Percentiles rank a stretch among this genome's conserved stretches.
Evolutionary conservation across 495 filamentous ascomycete species (phyloP).

Genomic region (Hyaloscypha hepaticicola): DNA sequence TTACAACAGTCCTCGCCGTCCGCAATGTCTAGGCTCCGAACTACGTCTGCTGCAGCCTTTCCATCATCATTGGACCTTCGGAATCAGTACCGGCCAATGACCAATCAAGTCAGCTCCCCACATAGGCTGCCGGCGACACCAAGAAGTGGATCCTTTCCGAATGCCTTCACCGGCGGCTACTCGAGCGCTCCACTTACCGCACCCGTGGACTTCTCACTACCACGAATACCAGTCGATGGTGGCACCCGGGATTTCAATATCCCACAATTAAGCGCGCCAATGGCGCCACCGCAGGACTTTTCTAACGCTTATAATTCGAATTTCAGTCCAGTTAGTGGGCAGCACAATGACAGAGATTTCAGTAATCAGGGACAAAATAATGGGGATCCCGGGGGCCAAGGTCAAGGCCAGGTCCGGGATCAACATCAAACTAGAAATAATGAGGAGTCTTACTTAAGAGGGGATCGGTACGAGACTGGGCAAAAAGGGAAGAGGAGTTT

Average conservation of each 20-base stretch:
- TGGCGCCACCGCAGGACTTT: conserved; percentile 52
- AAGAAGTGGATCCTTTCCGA: conserved; percentile 32
- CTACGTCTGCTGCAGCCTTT: conserved; percentile 27
- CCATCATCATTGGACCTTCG: conserved; percentile 36
- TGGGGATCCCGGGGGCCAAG: conserved; percentile 43
- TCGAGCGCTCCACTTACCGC: conserved; percentile 53
- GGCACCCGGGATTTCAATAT: conserved; percentile 50
- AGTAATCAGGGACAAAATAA: conserved; percentile 27
- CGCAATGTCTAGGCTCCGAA: conserved; percentile 29
- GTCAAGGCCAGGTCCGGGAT: conserved; percentile 39
- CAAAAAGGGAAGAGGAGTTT: conserved; percentile 54
- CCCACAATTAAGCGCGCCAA: conserved; percentile 55
- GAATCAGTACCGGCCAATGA: conserved; percentile 48
- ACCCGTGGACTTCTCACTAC: conserved; percentile 52
- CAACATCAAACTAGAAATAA: conserved; percentile 27
- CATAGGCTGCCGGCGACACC: conserved; percentile 45
- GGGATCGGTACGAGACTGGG: conserved; percentile 32
- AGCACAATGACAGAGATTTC: conserved; percentile 27
- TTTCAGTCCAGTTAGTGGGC: conserved; percentile 12
- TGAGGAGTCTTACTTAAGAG: conserved; percentile 24
- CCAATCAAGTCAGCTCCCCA: conserved; percentile 40
- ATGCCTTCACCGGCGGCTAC: conserved; percentile 38
- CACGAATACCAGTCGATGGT: conserved; percentile 43
- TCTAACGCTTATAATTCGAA: conserved; percentile 29
- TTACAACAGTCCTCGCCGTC: conserved; percentile 28